Conservation (phyloP, 1,139 yeast genomes). For the Scheffersomyces segobiensis region DNA sequence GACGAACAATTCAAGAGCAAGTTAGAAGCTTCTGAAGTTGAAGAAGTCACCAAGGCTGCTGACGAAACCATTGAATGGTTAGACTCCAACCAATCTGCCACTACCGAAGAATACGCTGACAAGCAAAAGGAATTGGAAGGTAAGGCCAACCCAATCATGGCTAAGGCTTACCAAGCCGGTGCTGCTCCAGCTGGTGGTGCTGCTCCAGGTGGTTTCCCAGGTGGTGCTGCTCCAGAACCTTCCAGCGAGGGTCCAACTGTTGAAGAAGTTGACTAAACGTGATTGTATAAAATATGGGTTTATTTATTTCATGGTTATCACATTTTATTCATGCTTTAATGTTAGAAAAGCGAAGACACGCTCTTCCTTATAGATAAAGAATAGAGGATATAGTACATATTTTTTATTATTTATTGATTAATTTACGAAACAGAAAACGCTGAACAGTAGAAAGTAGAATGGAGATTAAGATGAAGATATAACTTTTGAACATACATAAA, state of each 20-base stretch:
- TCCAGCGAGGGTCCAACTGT: constrained; percentile 85
- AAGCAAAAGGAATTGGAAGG: constrained; percentile 93
- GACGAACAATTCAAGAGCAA: constrained; percentile 83
- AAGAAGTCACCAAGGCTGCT: constrained; percentile 78
- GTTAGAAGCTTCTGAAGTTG: constrained; percentile 78
- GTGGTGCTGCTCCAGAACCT: constrained; percentile 60
- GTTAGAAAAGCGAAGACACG: not conserved
- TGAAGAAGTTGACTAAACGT: constrained; percentile 82
- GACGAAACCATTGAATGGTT: constrained; percentile 86
- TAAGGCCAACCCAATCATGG: constrained; percentile 91
- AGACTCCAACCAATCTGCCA: constrained; percentile 83
- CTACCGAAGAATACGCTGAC: constrained; percentile 84
- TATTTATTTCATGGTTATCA: constrained; percentile 1
- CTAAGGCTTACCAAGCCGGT: constrained; percentile 84
- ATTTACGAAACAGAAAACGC: not conserved
- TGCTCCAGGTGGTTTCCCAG: constrained; percentile 69
- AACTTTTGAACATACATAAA: not conserved
- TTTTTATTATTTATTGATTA: not conserved
- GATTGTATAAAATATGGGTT: not conserved
- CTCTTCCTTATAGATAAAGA: constrained; percentile 1
- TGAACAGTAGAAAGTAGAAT: no score
- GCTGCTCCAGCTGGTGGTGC: constrained; percentile 59
- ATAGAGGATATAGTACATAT: constrained; percentile 1
- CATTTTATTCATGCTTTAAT: not conserved
- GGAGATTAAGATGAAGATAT: not conserved